These are phyloP conservation scores for Quercus parvula DNA, from an alignment of 306 rosid species.

Conservation along the genomic window DNA sequence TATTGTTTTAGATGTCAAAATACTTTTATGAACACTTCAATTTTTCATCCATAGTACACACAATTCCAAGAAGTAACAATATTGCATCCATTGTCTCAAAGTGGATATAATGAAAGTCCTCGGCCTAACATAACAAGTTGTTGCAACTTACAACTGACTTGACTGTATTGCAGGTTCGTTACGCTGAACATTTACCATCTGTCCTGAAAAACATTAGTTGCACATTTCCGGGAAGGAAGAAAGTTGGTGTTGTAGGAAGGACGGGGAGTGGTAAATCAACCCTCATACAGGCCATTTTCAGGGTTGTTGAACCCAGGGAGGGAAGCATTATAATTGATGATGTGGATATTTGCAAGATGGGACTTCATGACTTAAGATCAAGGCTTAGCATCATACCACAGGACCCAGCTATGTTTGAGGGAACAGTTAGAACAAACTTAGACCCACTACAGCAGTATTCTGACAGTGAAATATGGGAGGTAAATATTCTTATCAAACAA, in stretches of 20 bases:
- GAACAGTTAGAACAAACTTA: slow-evolving; percentile 84
- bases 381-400: slow-evolving; percentile 95
- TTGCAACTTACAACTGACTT: neutral
- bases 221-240: slow-evolving; percentile 86
- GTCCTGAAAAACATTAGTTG: slow-evolving; percentile 74
- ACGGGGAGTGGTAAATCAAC: slow-evolving; percentile 98
- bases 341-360: slow-evolving; percentile 72
- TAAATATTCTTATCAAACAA: slow-evolving; percentile 23
- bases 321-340: slow-evolving; percentile 79
- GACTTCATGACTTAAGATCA: slow-evolving; percentile 87
- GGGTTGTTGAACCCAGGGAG: slow-evolving; percentile 83
- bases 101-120: neutral
- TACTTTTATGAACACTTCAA: neutral
- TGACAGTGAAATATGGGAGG: slow-evolving; percentile 83
- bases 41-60: neutral
- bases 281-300: slow-evolving; percentile 86
- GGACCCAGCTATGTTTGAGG: slow-evolving; percentile 89
- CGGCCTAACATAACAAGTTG: neutral
- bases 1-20: neutral
- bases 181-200: slow-evolving; percentile 88
- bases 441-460: slow-evolving; percentile 71
- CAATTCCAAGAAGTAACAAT: neutral
- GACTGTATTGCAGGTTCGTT: slow-evolving; percentile 61
- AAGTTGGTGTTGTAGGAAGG: slow-evolving; percentile 92
- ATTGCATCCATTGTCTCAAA: neutral